Conservation (phyloP, 306 rosid species). For the Cicer pinnatifidum region DNA sequence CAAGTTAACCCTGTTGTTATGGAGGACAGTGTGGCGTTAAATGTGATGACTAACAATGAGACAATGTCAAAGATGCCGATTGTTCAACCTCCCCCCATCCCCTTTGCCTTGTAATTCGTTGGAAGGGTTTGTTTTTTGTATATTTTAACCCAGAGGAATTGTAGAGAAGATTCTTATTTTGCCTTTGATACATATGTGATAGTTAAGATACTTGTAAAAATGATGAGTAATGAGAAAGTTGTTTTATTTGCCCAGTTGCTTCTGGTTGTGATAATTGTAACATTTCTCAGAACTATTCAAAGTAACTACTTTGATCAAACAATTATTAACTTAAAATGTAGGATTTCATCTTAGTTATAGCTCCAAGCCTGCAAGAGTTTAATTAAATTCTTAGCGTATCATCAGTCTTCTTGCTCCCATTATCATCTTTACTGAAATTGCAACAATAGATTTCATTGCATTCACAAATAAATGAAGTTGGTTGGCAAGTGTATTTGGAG, state of each 20-base stretch:
- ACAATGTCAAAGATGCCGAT: slow-evolving; percentile 62
- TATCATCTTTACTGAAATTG: no score
- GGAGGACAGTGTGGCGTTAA: slow-evolving; percentile 61
- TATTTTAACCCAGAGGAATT: slow-evolving; percentile 25
- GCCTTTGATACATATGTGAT: slow-evolving; percentile 11
- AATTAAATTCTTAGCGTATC: no score
- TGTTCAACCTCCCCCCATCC: slow-evolving; percentile 62
- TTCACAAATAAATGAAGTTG: no score
- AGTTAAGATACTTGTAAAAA: slow-evolving; percentile 41
- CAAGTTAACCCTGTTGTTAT: slow-evolving; percentile 58
- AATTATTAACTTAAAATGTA: slow-evolving; percentile 1
- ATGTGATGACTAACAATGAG: slow-evolving; percentile 52
- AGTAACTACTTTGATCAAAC: background rate
- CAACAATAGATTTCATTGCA: no score
- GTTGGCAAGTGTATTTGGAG: no score
- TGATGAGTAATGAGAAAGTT: slow-evolving; percentile 25
- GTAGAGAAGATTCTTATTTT: slow-evolving; percentile 31
- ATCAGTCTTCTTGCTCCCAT: no score
- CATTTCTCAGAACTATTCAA: background rate
- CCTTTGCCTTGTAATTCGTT: slow-evolving; percentile 55
- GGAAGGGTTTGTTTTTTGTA: slow-evolving; percentile 35
- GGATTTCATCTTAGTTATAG: background rate
- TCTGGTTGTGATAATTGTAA: background rate
- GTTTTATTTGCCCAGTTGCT: slow-evolving; percentile 35
- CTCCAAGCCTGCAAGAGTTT: no score